phyloP scores from a whole-genome alignment of 2,329 filamentous ascomycete species.

The Trichoderma semiorbis region DNA sequence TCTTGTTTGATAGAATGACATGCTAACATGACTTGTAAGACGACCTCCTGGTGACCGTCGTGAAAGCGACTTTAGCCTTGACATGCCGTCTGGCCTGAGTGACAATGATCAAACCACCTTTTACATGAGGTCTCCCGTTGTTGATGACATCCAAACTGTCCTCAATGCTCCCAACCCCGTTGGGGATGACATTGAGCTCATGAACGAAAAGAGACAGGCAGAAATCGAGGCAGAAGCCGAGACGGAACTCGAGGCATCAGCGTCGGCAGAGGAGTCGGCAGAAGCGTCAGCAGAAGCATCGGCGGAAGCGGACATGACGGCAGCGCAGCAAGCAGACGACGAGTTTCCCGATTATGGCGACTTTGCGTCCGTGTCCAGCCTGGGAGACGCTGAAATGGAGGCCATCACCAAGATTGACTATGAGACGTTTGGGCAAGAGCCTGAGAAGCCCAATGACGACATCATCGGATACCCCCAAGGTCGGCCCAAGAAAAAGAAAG shows the following conservation, averaged over 20 bases:
- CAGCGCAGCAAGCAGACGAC: not conserved
- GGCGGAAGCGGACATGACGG: not conserved
- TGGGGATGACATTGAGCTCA: not conserved
- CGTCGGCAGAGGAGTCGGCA: not conserved
- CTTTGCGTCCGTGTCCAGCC: not conserved
- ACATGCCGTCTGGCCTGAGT: slow-evolving; percentile 46
- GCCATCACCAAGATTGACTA: slow-evolving; percentile 2
- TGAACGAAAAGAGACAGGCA: not conserved
- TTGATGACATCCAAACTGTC: not conserved
- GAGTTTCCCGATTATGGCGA: not conserved
- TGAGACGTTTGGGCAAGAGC: slow-evolving; percentile 5
- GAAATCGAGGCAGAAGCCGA: not conserved
- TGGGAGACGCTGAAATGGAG: slow-evolving; percentile 9
- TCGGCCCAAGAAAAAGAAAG: slow-evolving; percentile 32
- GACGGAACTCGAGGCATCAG: not conserved
- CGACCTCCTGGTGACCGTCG: slow-evolving; percentile 37
- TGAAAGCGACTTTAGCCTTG: slow-evolving; percentile 51
- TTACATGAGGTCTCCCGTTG: slow-evolving; percentile 37
- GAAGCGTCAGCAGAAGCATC: not conserved
- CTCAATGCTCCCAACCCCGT: not conserved
- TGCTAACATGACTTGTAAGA: slow-evolving; percentile 13
- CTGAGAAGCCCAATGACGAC: not conserved
- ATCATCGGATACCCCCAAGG: not conserved
- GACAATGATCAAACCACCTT: slow-evolving; percentile 52
- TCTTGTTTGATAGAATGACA: not conserved